phyloP scores from a whole-genome alignment of 2,329 filamentous ascomycete genomes.

The Aureobasidium namibiae region DNA sequence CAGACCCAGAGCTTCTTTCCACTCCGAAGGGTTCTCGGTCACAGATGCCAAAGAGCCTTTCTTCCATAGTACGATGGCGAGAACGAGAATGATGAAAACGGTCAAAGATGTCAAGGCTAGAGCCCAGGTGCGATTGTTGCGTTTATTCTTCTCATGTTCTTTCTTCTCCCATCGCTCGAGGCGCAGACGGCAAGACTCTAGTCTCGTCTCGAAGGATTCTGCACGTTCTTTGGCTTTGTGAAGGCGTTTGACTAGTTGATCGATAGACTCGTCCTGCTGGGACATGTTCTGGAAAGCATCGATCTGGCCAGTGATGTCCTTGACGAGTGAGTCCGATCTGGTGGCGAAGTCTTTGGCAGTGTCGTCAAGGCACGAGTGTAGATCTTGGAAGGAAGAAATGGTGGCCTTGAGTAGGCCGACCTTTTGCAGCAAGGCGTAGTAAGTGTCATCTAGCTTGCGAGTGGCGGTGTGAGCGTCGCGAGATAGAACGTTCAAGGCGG shows the following conservation, averaged over 20 bases:
- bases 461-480: conserved; percentile 55
- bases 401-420: conserved; percentile 56
- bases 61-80: conserved; percentile 5
- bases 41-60: conserved; percentile 7
- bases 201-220: conserved; percentile 50
- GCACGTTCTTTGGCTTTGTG: conserved; percentile 52
- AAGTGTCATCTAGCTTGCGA: conserved; percentile 62
- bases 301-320: conserved; percentile 55
- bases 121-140: conserved; percentile 17
- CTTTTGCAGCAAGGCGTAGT: conserved; percentile 65
- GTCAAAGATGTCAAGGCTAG: background rate
- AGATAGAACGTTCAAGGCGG: conserved; percentile 40
- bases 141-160: conserved; percentile 62
- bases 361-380: conserved; percentile 54
- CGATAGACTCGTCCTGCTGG: conserved; percentile 56
- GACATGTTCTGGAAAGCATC: conserved; percentile 49
- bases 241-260: conserved; percentile 54
- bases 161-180: conserved; percentile 61
- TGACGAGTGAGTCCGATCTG: conserved; percentile 65
- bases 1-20: conserved; percentile 6
- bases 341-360: conserved; percentile 51
- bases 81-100: background rate
- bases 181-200: conserved; percentile 54
- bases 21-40: conserved; percentile 8
- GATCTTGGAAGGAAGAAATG: conserved; percentile 55